Evolutionary conservation across 2,329 filamentous ascomycete genomes (phyloP).

Genomic region (Trichothecium sympodiale): DNA sequence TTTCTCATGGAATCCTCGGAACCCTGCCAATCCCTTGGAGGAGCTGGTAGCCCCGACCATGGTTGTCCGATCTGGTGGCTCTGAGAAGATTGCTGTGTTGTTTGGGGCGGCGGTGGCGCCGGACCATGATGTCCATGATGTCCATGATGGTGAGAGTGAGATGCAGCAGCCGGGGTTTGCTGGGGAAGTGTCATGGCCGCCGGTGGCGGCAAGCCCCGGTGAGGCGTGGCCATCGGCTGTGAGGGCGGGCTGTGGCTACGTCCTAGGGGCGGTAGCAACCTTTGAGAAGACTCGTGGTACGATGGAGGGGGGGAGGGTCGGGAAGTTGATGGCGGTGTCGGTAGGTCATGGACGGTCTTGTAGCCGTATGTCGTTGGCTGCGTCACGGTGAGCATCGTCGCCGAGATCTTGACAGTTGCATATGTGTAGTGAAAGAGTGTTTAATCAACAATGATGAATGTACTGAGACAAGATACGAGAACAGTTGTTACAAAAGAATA

Average conservation of each 20-base stretch:
- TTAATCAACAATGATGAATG: neutral
- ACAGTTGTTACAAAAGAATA: no score
- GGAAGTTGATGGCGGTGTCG: slow-evolving; percentile 44
- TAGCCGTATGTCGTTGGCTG: slow-evolving; percentile 49
- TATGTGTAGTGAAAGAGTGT: neutral
- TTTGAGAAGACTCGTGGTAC: slow-evolving; percentile 35
- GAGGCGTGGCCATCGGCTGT: slow-evolving; percentile 57
- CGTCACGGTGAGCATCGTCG: slow-evolving; percentile 50
- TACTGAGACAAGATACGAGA: no score
- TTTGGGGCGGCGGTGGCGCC: slow-evolving; percentile 18
- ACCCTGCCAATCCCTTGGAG: slow-evolving; percentile 54
- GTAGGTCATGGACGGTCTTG: slow-evolving; percentile 51
- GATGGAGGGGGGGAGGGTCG: slow-evolving; percentile 44
- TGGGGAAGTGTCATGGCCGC: slow-evolving; percentile 51
- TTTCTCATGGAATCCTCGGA: slow-evolving; percentile 60
- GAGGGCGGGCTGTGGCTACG: slow-evolving; percentile 35
- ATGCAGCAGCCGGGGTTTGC: slow-evolving; percentile 18
- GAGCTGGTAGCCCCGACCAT: slow-evolving; percentile 47
- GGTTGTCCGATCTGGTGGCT: slow-evolving; percentile 11
- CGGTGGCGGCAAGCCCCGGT: slow-evolving; percentile 59
- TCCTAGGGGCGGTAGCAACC: slow-evolving; percentile 25
- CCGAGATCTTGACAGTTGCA: neutral
- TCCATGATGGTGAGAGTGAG: slow-evolving; percentile 4
- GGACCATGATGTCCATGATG: slow-evolving; percentile 9
- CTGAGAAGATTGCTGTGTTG: slow-evolving; percentile 16